phyloP scores from a whole-genome alignment of 768 basidiomycete species.

The Tylopilus sp. region DNA sequence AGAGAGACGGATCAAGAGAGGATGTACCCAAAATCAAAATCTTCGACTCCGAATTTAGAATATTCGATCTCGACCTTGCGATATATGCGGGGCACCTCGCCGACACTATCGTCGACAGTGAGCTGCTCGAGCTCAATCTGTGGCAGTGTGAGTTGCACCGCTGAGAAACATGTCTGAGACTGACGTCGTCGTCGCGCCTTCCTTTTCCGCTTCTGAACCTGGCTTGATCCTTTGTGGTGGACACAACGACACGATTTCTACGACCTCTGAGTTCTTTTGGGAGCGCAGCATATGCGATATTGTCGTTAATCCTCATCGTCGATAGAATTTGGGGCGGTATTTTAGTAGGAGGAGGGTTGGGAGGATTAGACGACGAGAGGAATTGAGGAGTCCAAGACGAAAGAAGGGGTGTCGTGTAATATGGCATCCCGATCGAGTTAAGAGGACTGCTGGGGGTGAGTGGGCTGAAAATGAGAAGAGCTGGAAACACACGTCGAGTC shows the following conservation, averaged over 20 bases:
- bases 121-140: conserved; percentile 56
- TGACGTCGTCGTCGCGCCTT: conserved; percentile 42
- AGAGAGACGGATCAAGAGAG: neutral
- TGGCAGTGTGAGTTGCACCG: conserved; percentile 2
- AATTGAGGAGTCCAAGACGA: conserved; percentile 63
- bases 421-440: conserved; percentile 84
- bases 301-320: conserved; percentile 84
- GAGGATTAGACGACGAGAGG: conserved; percentile 40
- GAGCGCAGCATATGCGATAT: conserved; percentile 83
- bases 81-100: conserved; percentile 75
- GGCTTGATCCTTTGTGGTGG: conserved; percentile 53
- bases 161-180: conserved; percentile 4
- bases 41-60: conserved; percentile 96
- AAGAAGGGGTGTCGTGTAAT: conserved; percentile 70
- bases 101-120: conserved; percentile 47
- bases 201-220: conserved; percentile 84
- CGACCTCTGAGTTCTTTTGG: conserved; percentile 83
- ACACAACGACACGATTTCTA: conserved; percentile 64
- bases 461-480: neutral
- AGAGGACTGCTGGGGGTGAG: conserved; percentile 56
- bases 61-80: conserved; percentile 97
- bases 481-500: conserved; percentile 62
- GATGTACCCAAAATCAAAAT: conserved; percentile 93
- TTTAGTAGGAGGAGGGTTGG: conserved; percentile 66
- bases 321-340: conserved; percentile 77